Evolutionary conservation across 164 flowering plant genomes (phyloP), one percentile per base, ranked within the genome.

Genomic region (Buxus sempervirens): DNA sequence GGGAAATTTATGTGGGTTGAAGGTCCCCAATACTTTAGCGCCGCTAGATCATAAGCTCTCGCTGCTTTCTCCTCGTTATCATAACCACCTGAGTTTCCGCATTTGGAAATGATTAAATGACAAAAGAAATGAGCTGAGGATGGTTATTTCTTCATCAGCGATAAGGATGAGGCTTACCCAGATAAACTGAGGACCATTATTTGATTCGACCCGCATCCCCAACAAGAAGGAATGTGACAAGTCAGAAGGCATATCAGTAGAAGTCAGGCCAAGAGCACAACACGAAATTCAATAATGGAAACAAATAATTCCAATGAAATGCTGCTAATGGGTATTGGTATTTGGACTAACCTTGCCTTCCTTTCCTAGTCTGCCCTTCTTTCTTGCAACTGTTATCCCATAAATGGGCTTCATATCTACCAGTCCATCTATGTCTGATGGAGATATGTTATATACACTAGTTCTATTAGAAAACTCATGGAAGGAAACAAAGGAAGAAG

Each of bases 351-450:
- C 91, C 91, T 83, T 87, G 91, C 59, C 89, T 85, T 69, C 89
- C 91, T 73, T 85, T 87, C 71, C 91, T 82, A 65, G 77, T 85
- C 62, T 87, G 88, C 0, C 91, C 91, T 77, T 87, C 91, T 71
- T 85, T 87, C 84, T 85, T 87, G 78, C 87, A 83, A 69, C 89
- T 87, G 60, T 87, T 87, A 79, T 87, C 91, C 91, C 91, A 87
- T 32, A 87, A 67, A 83, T 87, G 91, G 15, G 91, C 91, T 80
- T 87, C 91, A 69, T 85, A 87, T 74, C 91, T 79, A 19, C 89
- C 91, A 18, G 91, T 87, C 91, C 91, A 85, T 69, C 91, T 83
- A 71, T 87, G 89, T 75, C 91, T 87, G 80, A 32, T 54, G n/a
- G 19, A 49, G 13, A 49, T n/a, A n/a, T n/a, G 38, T 32, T 53